Evolutionary conservation across 371 early-diverging fungal species (phyloP).

Genomic region (Actinomucor elegans): DNA sequence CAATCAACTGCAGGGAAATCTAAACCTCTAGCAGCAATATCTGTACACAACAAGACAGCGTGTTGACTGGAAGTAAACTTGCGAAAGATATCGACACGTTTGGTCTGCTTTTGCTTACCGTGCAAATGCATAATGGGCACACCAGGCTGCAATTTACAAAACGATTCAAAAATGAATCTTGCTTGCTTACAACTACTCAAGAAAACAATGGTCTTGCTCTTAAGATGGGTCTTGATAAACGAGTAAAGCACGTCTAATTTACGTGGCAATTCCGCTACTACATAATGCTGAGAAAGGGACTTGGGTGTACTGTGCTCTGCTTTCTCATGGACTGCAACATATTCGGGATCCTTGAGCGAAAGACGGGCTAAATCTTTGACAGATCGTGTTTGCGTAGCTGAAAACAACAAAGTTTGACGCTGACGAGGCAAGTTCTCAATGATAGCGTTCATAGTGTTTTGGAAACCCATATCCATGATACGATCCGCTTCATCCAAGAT

Average conservation of each 20-base stretch:
- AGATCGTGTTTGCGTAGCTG: constrained; percentile 96
- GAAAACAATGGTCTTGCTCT: constrained; percentile 64
- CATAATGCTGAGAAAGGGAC: constrained; percentile 80
- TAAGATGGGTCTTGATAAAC: constrained; percentile 89
- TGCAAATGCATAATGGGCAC: constrained; percentile 88
- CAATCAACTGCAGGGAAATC: constrained; percentile 98
- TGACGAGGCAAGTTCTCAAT: constrained; percentile 84
- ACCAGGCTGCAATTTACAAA: constrained; percentile 94
- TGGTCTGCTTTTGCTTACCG: constrained; percentile 94
- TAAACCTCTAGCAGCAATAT: constrained; percentile 96
- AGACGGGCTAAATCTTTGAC: constrained; percentile 92
- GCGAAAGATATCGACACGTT: constrained; percentile 89
- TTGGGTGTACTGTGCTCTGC: constrained; percentile 82
- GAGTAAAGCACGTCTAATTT: constrained; percentile 94
- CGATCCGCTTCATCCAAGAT: constrained; percentile 99
- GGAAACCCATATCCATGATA: constrained; percentile 94
- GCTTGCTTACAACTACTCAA: constrained; percentile 49
- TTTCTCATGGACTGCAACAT: constrained; percentile 91
- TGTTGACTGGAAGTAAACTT: constrained; percentile 75
- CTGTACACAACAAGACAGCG: constrained; percentile 90
- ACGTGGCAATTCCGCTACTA: constrained; percentile 75
- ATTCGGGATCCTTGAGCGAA: constrained; percentile 88
- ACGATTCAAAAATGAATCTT: constrained; percentile 91
- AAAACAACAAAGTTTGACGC: constrained; percentile 93
- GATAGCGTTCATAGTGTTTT: constrained; percentile 92